These are phyloP conservation scores for Fusarium praegraminearum DNA, from an alignment of 2,329 filamentous ascomycete species.

Conservation along the genomic window DNA sequence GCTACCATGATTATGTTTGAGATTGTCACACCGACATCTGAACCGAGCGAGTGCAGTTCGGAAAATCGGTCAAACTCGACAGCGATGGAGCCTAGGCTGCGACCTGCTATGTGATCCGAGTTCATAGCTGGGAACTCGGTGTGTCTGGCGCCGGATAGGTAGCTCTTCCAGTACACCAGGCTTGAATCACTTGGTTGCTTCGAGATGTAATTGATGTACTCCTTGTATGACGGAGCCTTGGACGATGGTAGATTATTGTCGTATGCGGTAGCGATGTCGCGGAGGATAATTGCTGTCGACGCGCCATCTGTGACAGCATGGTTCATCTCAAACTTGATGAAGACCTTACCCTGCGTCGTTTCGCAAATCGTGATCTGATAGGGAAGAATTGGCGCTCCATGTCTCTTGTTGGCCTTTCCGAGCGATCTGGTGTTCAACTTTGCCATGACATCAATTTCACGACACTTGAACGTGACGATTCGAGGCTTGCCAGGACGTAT, in stretches of 20 bases:
- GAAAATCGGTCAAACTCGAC: constrained; percentile 21
- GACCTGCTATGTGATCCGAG: background rate
- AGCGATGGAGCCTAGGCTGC: background rate
- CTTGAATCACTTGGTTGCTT: constrained; percentile 13
- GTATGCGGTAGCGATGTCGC: constrained; percentile 50
- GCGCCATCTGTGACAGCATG: constrained; percentile 53
- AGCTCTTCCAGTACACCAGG: constrained; percentile 38
- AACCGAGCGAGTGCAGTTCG: constrained; percentile 16
- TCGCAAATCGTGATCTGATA: constrained; percentile 47
- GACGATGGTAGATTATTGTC: background rate
- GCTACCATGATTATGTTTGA: constrained; percentile 64
- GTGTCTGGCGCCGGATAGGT: constrained; percentile 10
- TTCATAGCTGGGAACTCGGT: constrained; percentile 23
- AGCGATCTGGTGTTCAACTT: constrained; percentile 37
- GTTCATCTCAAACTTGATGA: constrained; percentile 52
- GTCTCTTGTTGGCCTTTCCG: constrained; percentile 23
- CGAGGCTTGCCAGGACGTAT: background rate
- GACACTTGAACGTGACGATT: constrained; percentile 28
- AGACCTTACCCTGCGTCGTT: constrained; percentile 16
- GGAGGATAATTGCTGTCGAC: constrained; percentile 47
- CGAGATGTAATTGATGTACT: constrained; percentile 39
- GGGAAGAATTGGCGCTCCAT: constrained; percentile 28
- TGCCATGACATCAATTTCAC: constrained; percentile 44
- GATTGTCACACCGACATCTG: constrained; percentile 55
- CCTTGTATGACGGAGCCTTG: constrained; percentile 27